Evolutionary conservation across 768 basidiomycete species (phyloP).

Genomic region (Tricholoma matsutake): DNA sequence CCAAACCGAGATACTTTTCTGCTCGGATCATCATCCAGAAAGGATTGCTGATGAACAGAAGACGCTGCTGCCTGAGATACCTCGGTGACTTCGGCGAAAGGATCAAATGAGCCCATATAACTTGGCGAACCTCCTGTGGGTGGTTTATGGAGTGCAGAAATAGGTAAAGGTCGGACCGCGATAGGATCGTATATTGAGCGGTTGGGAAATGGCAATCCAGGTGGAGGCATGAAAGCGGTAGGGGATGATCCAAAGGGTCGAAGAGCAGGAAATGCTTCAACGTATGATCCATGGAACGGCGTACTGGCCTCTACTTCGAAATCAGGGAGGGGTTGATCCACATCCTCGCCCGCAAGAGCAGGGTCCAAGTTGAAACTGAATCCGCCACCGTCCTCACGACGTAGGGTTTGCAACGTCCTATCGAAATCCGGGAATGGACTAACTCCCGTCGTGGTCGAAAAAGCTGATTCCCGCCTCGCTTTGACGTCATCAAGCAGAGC

Average conservation of each 20-base stretch:
- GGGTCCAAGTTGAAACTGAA: conserved; percentile 90
- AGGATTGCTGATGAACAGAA: conserved; percentile 34
- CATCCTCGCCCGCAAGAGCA: conserved; percentile 55
- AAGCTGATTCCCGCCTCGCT: conserved; percentile 61
- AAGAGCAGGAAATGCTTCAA: conserved; percentile 69
- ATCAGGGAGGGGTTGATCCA: conserved; percentile 43
- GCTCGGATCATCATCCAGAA: conserved; percentile 55
- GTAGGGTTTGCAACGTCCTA: conserved; percentile 72
- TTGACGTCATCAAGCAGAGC: conserved; percentile 83
- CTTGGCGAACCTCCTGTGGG: conserved; percentile 44
- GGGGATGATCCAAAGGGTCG: conserved; percentile 33
- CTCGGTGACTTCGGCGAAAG: conserved; percentile 63
- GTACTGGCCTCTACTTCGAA: conserved; percentile 49
- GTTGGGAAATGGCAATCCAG: conserved; percentile 49
- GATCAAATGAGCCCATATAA: conserved; percentile 79
- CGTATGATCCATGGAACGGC: conserved; percentile 64
- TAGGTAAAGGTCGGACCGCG: conserved; percentile 34
- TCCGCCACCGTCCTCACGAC: conserved; percentile 59
- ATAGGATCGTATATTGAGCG: conserved; percentile 59
- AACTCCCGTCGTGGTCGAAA: conserved; percentile 34
- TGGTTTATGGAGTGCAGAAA: conserved; percentile 35
- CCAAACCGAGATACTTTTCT: conserved; percentile 78
- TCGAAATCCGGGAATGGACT: conserved; percentile 91
- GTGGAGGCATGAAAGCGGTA: conserved; percentile 43
- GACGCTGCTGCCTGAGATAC: conserved; percentile 35